Evolutionary conservation across 768 basidiomycete species (phyloP), one percentile per base, ranked within the genome.

Genomic region (Tubosaeta brunneosetosa): DNA sequence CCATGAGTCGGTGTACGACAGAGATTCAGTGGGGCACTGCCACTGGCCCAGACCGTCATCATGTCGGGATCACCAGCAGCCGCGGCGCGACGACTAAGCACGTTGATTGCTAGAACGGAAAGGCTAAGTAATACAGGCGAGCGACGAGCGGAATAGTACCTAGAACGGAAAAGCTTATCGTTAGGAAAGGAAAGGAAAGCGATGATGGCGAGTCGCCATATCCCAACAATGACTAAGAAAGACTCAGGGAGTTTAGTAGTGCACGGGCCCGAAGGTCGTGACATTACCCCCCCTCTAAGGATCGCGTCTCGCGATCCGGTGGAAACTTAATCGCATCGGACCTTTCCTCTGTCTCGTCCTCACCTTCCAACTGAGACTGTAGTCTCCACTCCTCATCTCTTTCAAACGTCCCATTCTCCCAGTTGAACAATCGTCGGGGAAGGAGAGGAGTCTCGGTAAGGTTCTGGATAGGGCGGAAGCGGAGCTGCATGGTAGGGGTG

Each of bases 221-320:
- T 6, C 29, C 29, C 29, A 29, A 29, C 4, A 4, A 29, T 29
- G 29, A 29, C 29, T 29, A 29, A 29, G 53, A 38, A 55, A 22
- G 26, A 47, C 59, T 61, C 17, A 27, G 16, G 4, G 27, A 43
- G 14, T 34, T 51, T 43, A 9, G 29, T 49, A 59, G 37, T 52
- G 43, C 52, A 33, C 49, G 32, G 25, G 29, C 33, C 12, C 11
- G 33, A 34, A 34, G 33, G 56, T 36, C 12, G 34, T 3, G 3
- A 22, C 19, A 25, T 14, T 3, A 25, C n/a, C 53, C 66, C 36
- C 56, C 69, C 61, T 54, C 17, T 11, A 41, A 19, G 10, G 38
- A 41, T 41, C 19, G 40, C 19, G 40, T 19, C 40, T 19, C 40
- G 40, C 40, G 17, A 41, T 41, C 40, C 19, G 4, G 19, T 19